Evolutionary conservation across 768 basidiomycete species (phyloP), one percentile per base, ranked within the genome.

Genomic region (Pholiota conissans): DNA sequence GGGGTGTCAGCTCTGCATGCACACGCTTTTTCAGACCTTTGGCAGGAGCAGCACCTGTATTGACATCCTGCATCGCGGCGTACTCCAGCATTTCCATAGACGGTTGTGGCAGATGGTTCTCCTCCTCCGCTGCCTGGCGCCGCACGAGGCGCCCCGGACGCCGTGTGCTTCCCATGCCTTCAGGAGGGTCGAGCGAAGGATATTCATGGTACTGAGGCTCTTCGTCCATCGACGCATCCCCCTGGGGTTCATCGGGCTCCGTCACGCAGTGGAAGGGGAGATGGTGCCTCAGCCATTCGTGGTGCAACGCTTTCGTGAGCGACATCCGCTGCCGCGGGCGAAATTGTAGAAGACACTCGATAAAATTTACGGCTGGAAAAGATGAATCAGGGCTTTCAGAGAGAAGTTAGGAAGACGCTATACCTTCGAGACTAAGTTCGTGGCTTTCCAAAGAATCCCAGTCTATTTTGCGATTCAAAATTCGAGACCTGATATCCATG

Each of bases 261-360:
- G 37, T 42, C 32, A 22, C 34, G 11, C 51, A 42, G 49, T 74
- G 70, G 29, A 71, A 63, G 1, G 73, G 74, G 20, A 63, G 56
- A 53, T 77, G 73, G 0, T 69, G 65, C 37, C 59, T 34, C 2
- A 98, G 79, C 96, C 96, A 98, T 0, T 84, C 83, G 63, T 98
- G 94, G 0, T 71, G 26, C 9, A 90, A 79, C 0, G 94, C 89
- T 0, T 82, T 77, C 2, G 77, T 73, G 58, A 95, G 79, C 5
- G 86, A 84, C 81, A 96, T 83, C n/a, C 95, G 86, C 13, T 68
- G 59, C 0, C 60, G 61, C 0, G 94, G 92, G 54, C 91, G 78
- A 34, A 76, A 74, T 50, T 84, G 79, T 14, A 98, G 81, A 9
- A 98, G 81, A 2, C 71, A 63, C 2, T 70, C 69, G 50, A 96